Conservation (phyloP, 148 eudicot species). For the Nyssa sinensis region DNA sequence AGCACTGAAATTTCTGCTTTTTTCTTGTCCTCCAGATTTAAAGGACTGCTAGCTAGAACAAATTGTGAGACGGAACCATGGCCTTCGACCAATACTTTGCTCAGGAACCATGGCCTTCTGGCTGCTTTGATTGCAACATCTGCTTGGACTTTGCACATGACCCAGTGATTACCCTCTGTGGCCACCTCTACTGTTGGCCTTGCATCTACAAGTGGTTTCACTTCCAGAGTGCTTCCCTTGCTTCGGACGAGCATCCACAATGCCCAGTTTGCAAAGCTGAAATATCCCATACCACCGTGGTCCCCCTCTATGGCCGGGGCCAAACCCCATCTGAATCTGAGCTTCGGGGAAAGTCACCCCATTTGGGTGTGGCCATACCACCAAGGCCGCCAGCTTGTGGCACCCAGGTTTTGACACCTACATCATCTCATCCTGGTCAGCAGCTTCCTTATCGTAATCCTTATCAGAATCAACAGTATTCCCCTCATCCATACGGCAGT, state of each 20-base stretch:
- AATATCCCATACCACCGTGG: constrained; percentile 58
- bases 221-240: constrained; percentile 45
- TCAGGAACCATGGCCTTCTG: constrained; percentile 33
- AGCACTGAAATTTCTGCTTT: not conserved
- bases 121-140: constrained; percentile 85
- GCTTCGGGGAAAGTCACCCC: constrained; percentile 17
- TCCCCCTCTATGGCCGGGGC: constrained; percentile 85
- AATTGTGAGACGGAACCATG: constrained; percentile 32
- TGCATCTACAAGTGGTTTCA: constrained; percentile 88
- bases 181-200: constrained; percentile 91
- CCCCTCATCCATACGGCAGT: constrained; percentile 3
- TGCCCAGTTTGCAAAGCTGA: constrained; percentile 88
- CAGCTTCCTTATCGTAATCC: constrained; percentile 37
- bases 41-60: not conserved
- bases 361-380: constrained; percentile 33
- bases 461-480: constrained; percentile 29
- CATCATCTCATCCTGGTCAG: constrained; percentile 37
- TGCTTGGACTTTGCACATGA: constrained; percentile 72
- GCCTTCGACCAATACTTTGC: constrained; percentile 38
- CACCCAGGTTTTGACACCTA: constrained; percentile 37
- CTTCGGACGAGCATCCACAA: constrained; percentile 53
- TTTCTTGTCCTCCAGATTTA: not conserved
- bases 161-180: constrained; percentile 91
- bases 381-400: constrained; percentile 71
- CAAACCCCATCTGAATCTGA: constrained; percentile 27